Conservation (phyloP, 2,329 filamentous ascomycete species). For the Pseudocercospora cruenta region DNA sequence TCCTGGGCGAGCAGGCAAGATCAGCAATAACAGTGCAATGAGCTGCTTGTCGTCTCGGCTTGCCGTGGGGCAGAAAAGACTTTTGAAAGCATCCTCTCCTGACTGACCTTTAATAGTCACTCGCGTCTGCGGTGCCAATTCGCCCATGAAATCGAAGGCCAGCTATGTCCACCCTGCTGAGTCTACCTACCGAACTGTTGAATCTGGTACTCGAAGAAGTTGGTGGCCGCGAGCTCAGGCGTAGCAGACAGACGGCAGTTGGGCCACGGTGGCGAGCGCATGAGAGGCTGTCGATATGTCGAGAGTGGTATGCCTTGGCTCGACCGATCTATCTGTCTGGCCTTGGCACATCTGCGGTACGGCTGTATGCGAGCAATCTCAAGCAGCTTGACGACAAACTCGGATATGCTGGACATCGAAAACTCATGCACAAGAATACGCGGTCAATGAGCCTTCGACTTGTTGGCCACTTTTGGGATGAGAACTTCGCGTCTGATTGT, state of each 20-base stretch:
- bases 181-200: constrained; percentile 26
- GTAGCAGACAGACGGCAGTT: constrained; percentile 5
- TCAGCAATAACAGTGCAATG: background rate
- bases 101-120: background rate
- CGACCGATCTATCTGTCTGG: constrained; percentile 23
- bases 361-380: constrained; percentile 21
- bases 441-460: constrained; percentile 20
- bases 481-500: constrained; percentile 7
- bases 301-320: constrained; percentile 24
- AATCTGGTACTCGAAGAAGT: constrained; percentile 24
- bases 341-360: constrained; percentile 17
- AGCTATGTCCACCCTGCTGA: constrained; percentile 22
- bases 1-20: background rate
- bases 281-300: constrained; percentile 19
- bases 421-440: constrained; percentile 28
- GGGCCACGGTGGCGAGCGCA: constrained; percentile 7
- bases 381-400: constrained; percentile 15
- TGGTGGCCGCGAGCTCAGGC: constrained; percentile 30
- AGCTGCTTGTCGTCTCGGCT: background rate
- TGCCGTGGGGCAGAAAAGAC: background rate
- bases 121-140: background rate
- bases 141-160: background rate
- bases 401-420: constrained; percentile 13
- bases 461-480: constrained; percentile 25
- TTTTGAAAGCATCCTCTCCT: background rate